These are phyloP conservation scores for Balamuthia mandrillaris DNA, from an alignment of 208 protist genomes.

Conservation along the genomic window DNA sequence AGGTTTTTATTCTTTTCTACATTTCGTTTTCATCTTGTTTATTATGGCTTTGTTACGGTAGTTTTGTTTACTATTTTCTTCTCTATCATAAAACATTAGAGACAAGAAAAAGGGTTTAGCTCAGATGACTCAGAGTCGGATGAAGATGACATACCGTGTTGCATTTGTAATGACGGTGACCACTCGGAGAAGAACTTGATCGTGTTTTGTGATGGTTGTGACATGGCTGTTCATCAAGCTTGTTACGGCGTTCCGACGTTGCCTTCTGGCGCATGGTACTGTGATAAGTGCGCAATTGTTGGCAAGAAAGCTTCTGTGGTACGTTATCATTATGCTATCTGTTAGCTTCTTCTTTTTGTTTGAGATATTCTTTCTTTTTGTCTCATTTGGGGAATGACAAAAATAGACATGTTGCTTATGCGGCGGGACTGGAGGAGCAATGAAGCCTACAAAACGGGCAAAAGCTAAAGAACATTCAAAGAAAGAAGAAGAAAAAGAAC, in stretches of 20 bases:
- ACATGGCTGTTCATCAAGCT: background rate
- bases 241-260: slow-evolving; percentile 16
- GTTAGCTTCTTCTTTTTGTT: no score
- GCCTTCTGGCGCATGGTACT: slow-evolving; percentile 10
- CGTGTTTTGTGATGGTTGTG: slow-evolving; percentile 22
- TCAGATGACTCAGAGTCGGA: background rate
- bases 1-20: background rate
- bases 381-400: no score
- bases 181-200: background rate
- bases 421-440: no score
- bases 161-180: background rate
- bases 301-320: no score
- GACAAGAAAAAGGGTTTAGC: background rate
- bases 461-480: no score
- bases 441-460: no score
- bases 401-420: no score
- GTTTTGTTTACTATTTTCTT: background rate
- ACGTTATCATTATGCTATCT: no score
- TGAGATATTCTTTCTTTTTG: no score
- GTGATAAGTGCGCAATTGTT: slow-evolving; percentile 23
- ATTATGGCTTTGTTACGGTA: no score
- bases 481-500: no score
- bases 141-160: slow-evolving; percentile 1
- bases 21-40: background rate
- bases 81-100: background rate